These are phyloP conservation scores for Albifimbria verrucaria DNA, from an alignment of 2,329 filamentous ascomycete genomes.

Conservation along the genomic window DNA sequence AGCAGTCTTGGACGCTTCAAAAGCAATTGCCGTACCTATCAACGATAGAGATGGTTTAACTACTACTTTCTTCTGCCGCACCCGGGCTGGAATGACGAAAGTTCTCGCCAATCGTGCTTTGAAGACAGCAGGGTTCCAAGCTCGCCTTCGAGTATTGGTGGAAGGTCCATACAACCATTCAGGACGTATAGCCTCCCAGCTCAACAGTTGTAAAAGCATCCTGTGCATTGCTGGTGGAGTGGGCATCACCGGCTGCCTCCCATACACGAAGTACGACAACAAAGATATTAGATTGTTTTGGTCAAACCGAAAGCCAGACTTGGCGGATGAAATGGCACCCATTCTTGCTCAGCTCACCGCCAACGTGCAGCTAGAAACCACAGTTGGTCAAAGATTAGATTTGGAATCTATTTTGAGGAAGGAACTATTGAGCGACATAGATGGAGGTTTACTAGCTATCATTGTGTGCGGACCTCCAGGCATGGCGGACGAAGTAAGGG, in stretches of 20 bases:
- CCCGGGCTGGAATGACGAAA: slow-evolving; percentile 19
- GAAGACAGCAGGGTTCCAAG: background rate
- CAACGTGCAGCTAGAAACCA: slow-evolving; percentile 22
- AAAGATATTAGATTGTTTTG: slow-evolving; percentile 26
- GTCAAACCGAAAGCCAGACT: slow-evolving; percentile 19
- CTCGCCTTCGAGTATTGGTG: background rate
- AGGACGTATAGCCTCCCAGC: background rate
- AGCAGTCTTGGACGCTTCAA: too few species aligned
- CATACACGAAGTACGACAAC: slow-evolving; percentile 14
- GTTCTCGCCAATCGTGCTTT: slow-evolving; percentile 9
- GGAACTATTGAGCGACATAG: slow-evolving; percentile 15
- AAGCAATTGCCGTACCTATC: too few species aligned
- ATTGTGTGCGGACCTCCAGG: slow-evolving; percentile 23
- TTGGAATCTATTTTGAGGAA: slow-evolving; percentile 19
- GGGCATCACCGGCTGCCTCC: slow-evolving; percentile 25
- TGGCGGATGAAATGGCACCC: slow-evolving; percentile 21
- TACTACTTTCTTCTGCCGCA: slow-evolving; percentile 20
- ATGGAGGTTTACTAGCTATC: slow-evolving; percentile 20
- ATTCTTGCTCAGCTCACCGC: slow-evolving; percentile 22
- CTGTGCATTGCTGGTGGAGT: slow-evolving; percentile 28
- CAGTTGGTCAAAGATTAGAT: slow-evolving; percentile 24
- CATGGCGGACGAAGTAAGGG: slow-evolving; percentile 27
- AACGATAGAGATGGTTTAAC: background rate
- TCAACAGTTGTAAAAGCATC: slow-evolving; percentile 18
- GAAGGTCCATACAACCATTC: background rate